Conservation (phyloP, 306 rosid genomes). For the Cucumis melo region DNA sequence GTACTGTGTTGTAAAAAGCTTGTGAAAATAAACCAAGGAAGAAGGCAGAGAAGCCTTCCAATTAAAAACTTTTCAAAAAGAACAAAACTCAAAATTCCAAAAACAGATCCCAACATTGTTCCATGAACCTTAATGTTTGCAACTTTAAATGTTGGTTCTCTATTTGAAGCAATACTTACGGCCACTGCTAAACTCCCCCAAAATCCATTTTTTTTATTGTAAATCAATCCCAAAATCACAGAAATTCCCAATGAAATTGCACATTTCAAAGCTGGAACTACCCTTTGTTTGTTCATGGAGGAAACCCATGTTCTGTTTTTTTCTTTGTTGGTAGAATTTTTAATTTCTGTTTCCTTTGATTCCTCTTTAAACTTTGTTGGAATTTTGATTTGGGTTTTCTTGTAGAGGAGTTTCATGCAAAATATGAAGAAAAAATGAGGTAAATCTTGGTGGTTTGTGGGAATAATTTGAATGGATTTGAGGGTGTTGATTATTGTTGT, state of each 20-base stretch:
- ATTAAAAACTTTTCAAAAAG: slow-evolving; percentile 28
- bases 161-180: slow-evolving; percentile 27
- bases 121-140: slow-evolving; percentile 61
- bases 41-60: slow-evolving; percentile 33
- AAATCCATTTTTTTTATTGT: slow-evolving; percentile 37
- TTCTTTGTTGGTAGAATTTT: neutral
- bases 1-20: slow-evolving; percentile 42
- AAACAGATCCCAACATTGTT: slow-evolving; percentile 46
- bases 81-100: slow-evolving; percentile 48
- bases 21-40: slow-evolving; percentile 67
- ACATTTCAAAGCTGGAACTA: slow-evolving; percentile 28
- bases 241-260: slow-evolving; percentile 48
- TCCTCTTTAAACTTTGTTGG: neutral
- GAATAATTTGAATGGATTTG: slow-evolving; percentile 34
- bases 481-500: slow-evolving; percentile 13
- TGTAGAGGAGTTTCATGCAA: slow-evolving; percentile 36
- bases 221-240: slow-evolving; percentile 37
- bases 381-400: neutral
- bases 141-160: slow-evolving; percentile 48
- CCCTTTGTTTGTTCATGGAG: neutral
- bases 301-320: neutral
- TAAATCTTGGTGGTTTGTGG: slow-evolving; percentile 22
- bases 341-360: neutral
- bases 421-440: slow-evolving; percentile 48
- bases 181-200: slow-evolving; percentile 69